A percentile compares a stretch with the other conserved stretches of the same genome.
phyloP scores from a whole-genome alignment of 2,329 filamentous ascomycete genomes.

The Incumbomyces lentus region DNA sequence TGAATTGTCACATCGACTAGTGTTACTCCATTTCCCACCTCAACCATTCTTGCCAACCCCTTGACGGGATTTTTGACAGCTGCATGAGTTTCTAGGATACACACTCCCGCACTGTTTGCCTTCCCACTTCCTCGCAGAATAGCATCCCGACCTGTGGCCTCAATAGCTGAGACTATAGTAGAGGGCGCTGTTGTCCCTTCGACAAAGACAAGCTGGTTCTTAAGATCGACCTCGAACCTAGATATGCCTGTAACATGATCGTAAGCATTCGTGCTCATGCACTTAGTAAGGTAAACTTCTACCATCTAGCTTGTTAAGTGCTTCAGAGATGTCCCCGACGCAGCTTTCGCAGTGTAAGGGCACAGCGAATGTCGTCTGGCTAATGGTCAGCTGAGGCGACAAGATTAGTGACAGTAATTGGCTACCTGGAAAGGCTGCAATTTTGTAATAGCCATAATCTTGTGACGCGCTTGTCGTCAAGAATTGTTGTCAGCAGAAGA shows the following conservation, averaged over 20 bases:
- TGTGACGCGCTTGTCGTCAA: no score
- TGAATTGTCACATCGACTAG: slow-evolving; percentile 79
- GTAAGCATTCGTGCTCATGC: slow-evolving; percentile 5
- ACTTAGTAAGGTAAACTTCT: slow-evolving; percentile 18
- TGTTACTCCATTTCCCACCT: slow-evolving; percentile 68
- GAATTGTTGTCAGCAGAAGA: no score
- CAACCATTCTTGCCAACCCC: slow-evolving; percentile 86
- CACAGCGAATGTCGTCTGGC: slow-evolving; percentile 84
- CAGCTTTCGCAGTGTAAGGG: slow-evolving; percentile 86
- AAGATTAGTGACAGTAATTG: no score
- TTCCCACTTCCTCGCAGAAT: slow-evolving; percentile 82
- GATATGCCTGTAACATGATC: slow-evolving; percentile 52
- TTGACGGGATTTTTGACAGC: slow-evolving; percentile 59
- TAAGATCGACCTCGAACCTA: slow-evolving; percentile 71
- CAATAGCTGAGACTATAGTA: slow-evolving; percentile 77
- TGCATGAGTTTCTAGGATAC: slow-evolving; percentile 82
- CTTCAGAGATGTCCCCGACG: slow-evolving; percentile 72
- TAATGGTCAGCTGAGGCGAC: no score
- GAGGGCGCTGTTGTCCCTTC: slow-evolving; percentile 86
- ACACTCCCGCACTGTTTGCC: slow-evolving; percentile 86
- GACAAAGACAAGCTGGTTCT: slow-evolving; percentile 72
- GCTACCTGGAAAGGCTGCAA: background rate
- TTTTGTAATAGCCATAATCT: background rate
- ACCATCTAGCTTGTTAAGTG: slow-evolving; percentile 64
- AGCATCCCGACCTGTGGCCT: slow-evolving; percentile 82